Base-by-base conservation (phyloP, 2,329 filamentous ascomycete species). In the Tolypocladium ovalisporum region DNA sequence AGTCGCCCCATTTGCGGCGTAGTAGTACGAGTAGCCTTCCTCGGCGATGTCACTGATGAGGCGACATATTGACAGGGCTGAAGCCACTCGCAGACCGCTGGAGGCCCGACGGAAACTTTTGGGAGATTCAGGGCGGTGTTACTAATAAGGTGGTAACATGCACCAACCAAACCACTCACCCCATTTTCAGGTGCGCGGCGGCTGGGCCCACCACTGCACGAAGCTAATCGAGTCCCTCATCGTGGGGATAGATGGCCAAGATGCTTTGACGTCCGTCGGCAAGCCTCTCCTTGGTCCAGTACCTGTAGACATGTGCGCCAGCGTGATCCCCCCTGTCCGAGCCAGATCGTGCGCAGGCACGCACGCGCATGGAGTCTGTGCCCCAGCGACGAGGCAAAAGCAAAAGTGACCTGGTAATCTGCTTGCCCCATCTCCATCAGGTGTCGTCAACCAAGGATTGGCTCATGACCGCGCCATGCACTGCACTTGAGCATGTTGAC, bases 141-240 rank as follows among this genome's bases (percentile, higher is more conserved):
- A n/a, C n/a, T n/a, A n/a, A n/a, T n/a, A n/a, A n/a, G n/a, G n/a
- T n/a, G n/a, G n/a, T n/a, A n/a, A n/a, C n/a, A n/a, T n/a, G n/a
- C n/a, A n/a, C n/a, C n/a, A n/a, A n/a, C n/a, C n/a, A n/a, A 32
- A 49, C 27, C 44, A n/a, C 44, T 49, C 44, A 47, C 24, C 44
- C 27, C 44, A 49, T 32, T 12, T n/a, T 39, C 32, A 34, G 53
- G 36, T 13, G 37, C 22, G 36, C 27, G 53, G 53, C 53, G 44
- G 34, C 54, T 35, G 44, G 44, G 27, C 17, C 44, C 44, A 54
- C 53, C 27, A 22, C 12, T 3, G 44, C 24, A 36, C 42, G 37
- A 44, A 56, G 54, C 54, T 56, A 56, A 56, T 56, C 54, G 54
- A 19, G 44, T 19, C 54, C 54, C 52, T 40, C n/a, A 56, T 56